These are phyloP conservation scores for Cercospora zeina DNA, from an alignment of 2,329 filamentous ascomycete species.

Conservation along the genomic window DNA sequence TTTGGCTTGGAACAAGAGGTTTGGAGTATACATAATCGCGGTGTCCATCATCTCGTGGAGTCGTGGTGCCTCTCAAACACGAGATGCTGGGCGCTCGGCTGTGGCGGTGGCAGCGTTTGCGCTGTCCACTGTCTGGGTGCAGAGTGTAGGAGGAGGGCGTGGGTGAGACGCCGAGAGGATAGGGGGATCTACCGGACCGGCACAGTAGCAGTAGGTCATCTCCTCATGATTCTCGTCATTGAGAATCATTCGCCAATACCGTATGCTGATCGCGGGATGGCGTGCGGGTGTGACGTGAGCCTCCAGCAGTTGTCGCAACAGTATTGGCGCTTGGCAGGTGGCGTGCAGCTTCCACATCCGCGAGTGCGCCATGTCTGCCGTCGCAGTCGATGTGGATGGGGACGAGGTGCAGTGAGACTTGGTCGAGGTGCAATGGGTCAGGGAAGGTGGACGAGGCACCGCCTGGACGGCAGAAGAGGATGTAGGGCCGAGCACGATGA, in stretches of 20 bases:
- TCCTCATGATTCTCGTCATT: no score
- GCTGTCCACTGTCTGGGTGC: neutral
- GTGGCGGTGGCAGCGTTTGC: neutral
- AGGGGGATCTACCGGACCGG: constrained; percentile 13
- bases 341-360: neutral
- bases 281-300: neutral
- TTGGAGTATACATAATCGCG: neutral
- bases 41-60: neutral
- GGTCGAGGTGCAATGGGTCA: neutral
- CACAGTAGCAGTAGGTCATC: neutral
- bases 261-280: neutral
- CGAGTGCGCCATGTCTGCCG: neutral
- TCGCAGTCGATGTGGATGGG: neutral
- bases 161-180: no score
- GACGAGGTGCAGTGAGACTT: no score
- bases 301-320: neutral
- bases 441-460: neutral
- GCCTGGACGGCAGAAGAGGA: no score
- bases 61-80: neutral
- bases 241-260: no score
- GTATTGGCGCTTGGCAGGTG: neutral
- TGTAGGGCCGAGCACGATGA: neutral
- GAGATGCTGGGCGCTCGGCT: neutral
- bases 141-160: no score
- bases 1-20: constrained; percentile 5